phyloP scores from a whole-genome alignment of 2,329 filamentous ascomycete species.

The Cladosporium phlei region DNA sequence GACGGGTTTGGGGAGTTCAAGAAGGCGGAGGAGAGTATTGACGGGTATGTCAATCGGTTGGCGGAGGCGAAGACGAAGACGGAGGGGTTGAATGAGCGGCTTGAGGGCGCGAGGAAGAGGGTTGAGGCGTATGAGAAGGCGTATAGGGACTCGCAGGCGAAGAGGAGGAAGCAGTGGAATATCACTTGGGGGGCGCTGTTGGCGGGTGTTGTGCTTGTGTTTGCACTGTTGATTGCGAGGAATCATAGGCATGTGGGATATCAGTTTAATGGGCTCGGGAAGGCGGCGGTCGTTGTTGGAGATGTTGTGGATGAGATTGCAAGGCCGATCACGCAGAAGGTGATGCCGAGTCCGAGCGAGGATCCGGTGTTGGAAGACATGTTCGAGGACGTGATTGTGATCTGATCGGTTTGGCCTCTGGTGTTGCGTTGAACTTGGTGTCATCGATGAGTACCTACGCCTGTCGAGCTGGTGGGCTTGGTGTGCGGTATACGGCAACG shows the following conservation, averaged over 20 bases:
- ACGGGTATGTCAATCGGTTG: slow-evolving; percentile 58
- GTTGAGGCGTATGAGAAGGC: slow-evolving; percentile 65
- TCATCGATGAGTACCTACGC: no score
- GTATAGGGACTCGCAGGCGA: slow-evolving; percentile 65
- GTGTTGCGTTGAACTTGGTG: no score
- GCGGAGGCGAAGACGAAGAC: slow-evolving; percentile 56
- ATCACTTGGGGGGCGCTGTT: slow-evolving; percentile 26
- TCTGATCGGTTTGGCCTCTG: no score
- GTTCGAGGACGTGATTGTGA: slow-evolving; percentile 23
- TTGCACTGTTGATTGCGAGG: slow-evolving; percentile 25
- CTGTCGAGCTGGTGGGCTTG: no score
- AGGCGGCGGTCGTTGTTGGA: slow-evolving; percentile 18
- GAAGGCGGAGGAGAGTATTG: slow-evolving; percentile 60
- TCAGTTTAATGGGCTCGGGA: slow-evolving; percentile 17
- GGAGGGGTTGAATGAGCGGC: slow-evolving; percentile 55
- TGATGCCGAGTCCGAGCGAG: slow-evolving; percentile 20
- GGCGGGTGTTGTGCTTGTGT: slow-evolving; percentile 21
- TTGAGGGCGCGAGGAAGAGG: slow-evolving; percentile 58
- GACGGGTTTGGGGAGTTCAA: slow-evolving; percentile 59
- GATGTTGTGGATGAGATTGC: slow-evolving; percentile 20
- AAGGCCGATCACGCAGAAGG: slow-evolving; percentile 15
- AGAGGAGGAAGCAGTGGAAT: slow-evolving; percentile 37
- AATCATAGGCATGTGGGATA: slow-evolving; percentile 21
- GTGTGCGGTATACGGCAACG: no score
- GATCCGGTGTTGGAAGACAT: slow-evolving; percentile 27